Conservation (phyloP, 306 rosid genomes). For the Trifolium pratense region DNA sequence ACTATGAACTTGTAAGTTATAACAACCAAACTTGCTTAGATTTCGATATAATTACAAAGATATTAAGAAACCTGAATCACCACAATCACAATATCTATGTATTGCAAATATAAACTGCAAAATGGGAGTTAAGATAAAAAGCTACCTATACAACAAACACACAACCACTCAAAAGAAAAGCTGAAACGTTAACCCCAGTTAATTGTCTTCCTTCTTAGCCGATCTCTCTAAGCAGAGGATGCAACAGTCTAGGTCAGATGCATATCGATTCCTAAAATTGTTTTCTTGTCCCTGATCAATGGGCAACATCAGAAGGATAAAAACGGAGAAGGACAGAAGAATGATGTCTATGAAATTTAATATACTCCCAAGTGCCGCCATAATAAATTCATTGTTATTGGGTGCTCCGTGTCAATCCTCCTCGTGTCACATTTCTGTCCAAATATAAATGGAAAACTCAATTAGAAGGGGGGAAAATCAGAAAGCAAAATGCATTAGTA, state of each 20-base stretch:
- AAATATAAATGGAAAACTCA: constrained; percentile 37
- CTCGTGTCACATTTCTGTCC: constrained; percentile 76
- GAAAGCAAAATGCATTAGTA: constrained; percentile 1
- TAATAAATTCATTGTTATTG: constrained; percentile 65
- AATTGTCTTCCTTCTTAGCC: constrained; percentile 59
- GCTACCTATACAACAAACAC: constrained; percentile 94
- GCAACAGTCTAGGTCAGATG: constrained; percentile 87
- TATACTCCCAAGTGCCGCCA: constrained; percentile 39
- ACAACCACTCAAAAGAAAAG: constrained; percentile 74
- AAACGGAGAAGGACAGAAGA: constrained; percentile 46
- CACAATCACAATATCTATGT: constrained; percentile 76
- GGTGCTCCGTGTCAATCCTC: constrained; percentile 97
- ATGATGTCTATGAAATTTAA: constrained; percentile 48
- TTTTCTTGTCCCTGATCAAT: constrained; percentile 45
- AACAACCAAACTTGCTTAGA: constrained; percentile 58
- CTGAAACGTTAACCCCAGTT: constrained; percentile 79
- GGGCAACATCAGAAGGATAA: constrained; percentile 56
- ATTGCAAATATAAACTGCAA: constrained; percentile 77
- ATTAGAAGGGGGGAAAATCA: not conserved
- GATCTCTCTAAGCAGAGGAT: constrained; percentile 68
- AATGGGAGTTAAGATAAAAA: constrained; percentile 44
- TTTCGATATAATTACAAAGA: constrained; percentile 70
- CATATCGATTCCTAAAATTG: constrained; percentile 59
- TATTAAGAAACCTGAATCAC: constrained; percentile 84
- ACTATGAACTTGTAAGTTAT: constrained; percentile 47